Evolutionary conservation across 805 yeast genomes (phyloP).

Genomic region (Starmerella stellata): DNA sequence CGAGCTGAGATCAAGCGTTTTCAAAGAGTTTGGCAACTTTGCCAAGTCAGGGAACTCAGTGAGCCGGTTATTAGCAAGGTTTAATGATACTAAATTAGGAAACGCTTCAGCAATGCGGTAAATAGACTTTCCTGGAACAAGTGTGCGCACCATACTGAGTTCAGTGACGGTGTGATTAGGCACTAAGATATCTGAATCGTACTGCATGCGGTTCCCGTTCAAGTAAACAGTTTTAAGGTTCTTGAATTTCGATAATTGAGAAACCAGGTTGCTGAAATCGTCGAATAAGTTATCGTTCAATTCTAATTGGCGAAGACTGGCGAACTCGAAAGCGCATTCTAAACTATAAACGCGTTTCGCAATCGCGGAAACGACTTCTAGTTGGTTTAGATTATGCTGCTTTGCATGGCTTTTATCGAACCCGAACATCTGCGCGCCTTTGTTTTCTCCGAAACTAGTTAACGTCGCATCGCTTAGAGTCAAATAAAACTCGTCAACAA

Average conservation of each 20-base stretch:
- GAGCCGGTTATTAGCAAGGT: conserved; percentile 25
- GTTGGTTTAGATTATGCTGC: neutral
- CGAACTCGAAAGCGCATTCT: neutral
- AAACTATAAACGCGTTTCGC: neutral
- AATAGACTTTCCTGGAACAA: conserved; percentile 1
- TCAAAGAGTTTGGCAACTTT: conserved; percentile 10
- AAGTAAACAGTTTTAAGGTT: conserved; percentile 29
- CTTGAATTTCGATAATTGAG: conserved; percentile 24
- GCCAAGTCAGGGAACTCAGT: conserved; percentile 21
- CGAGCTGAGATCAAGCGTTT: conserved; percentile 24
- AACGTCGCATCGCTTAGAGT: neutral
- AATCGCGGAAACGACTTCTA: neutral
- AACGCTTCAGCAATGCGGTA: conserved; percentile 1
- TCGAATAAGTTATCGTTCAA: conserved; percentile 41
- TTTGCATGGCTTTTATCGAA: neutral
- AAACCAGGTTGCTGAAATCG: conserved; percentile 26
- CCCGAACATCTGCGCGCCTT: neutral
- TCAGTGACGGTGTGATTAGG: conserved; percentile 5
- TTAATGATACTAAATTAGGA: conserved; percentile 7
- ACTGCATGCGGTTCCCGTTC: conserved; percentile 26
- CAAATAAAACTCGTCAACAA: conserved; percentile 35
- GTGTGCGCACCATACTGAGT: conserved; percentile 27
- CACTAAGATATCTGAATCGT: neutral
- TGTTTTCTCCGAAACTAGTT: neutral
- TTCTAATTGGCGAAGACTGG: conserved; percentile 28